These are phyloP conservation scores for Acacia acuminata DNA, from an alignment of 306 rosid species.

Conservation along the genomic window DNA sequence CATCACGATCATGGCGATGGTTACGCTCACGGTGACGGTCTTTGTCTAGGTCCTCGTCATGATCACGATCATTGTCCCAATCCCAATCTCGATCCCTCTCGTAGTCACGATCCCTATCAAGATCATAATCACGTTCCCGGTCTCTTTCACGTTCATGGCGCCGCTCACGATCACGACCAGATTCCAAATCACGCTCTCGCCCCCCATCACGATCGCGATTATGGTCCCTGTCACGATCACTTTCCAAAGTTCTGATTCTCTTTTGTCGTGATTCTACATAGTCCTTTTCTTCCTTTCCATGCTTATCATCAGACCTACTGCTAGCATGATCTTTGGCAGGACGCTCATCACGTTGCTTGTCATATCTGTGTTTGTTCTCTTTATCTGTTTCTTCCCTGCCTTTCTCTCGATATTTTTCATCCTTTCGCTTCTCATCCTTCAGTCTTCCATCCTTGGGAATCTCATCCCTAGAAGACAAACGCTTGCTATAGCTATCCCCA, in stretches of 20 bases:
- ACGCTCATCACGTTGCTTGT: constrained; percentile 72
- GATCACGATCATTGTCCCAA: constrained; percentile 52
- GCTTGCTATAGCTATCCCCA: constrained; percentile 59
- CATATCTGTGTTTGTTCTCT: constrained; percentile 78
- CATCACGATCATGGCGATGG: constrained; percentile 58
- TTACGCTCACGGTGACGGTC: constrained; percentile 49
- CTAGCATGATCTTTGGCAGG: constrained; percentile 61
- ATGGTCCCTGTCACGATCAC: constrained; percentile 45
- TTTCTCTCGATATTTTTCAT: constrained; percentile 79
- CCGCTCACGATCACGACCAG: constrained; percentile 50
- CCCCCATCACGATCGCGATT: neutral
- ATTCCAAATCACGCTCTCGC: constrained; percentile 37
- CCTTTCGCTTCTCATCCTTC: constrained; percentile 87
- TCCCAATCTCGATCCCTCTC: constrained; percentile 60
- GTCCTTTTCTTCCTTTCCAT: constrained; percentile 74
- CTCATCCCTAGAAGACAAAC: constrained; percentile 68
- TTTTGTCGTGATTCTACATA: constrained; percentile 60
- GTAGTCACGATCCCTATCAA: constrained; percentile 60
- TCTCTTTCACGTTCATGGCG: constrained; percentile 39
- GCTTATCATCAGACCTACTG: constrained; percentile 77
- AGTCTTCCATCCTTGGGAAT: constrained; percentile 63
- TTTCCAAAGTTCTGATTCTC: constrained; percentile 71
- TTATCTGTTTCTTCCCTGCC: constrained; percentile 67
- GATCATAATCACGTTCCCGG: constrained; percentile 53
- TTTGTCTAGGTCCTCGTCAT: constrained; percentile 50